Percentiles rank a stretch among this genome's conserved stretches.
These are phyloP conservation scores for Thermothielavioides terrestris DNA, from an alignment of 495 filamentous ascomycete genomes.

Conservation along the genomic window DNA sequence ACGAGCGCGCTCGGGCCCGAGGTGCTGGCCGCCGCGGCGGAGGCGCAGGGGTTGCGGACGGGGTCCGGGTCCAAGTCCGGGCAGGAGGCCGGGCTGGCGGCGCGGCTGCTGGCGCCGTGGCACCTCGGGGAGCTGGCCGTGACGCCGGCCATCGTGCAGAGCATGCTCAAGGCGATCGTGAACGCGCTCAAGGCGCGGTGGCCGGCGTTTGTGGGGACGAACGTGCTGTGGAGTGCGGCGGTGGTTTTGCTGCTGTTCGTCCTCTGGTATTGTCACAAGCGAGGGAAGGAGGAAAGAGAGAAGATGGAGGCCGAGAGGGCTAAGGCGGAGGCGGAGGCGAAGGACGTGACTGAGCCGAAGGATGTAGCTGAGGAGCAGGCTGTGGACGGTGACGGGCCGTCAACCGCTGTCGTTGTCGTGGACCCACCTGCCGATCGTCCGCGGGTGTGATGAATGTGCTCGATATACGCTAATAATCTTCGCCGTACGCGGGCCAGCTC, in stretches of 20 bases:
- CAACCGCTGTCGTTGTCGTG: neutral
- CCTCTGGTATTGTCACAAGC: constrained; percentile 96
- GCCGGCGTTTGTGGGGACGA: constrained; percentile 76
- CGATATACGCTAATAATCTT: neutral
- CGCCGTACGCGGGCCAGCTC: too few species aligned
- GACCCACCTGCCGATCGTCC: constrained; percentile 3
- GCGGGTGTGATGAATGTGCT: constrained; percentile 3
- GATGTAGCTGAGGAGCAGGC: too few species aligned
- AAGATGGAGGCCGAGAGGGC: constrained; percentile 48
- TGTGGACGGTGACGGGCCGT: too few species aligned
- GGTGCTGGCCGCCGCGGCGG: constrained; percentile 53
- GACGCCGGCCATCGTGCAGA: constrained; percentile 73
- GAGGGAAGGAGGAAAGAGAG: constrained; percentile 74
- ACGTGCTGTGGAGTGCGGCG: constrained; percentile 76
- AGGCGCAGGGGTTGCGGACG: constrained; percentile 53
- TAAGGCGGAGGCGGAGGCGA: neutral
- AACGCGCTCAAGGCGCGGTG: constrained; percentile 75
- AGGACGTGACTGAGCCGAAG: neutral
- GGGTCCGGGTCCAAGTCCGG: too few species aligned
- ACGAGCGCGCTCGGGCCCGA: constrained; percentile 67
- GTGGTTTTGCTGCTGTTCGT: constrained; percentile 80
- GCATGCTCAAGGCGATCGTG: constrained; percentile 76
- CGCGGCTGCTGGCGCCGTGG: constrained; percentile 30
- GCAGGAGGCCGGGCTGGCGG: constrained; percentile 20
- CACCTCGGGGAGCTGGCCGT: constrained; percentile 70